These are phyloP conservation scores for Zygoascus biomembranicola DNA, from an alignment of 805 yeast species.

Conservation along the genomic window DNA sequence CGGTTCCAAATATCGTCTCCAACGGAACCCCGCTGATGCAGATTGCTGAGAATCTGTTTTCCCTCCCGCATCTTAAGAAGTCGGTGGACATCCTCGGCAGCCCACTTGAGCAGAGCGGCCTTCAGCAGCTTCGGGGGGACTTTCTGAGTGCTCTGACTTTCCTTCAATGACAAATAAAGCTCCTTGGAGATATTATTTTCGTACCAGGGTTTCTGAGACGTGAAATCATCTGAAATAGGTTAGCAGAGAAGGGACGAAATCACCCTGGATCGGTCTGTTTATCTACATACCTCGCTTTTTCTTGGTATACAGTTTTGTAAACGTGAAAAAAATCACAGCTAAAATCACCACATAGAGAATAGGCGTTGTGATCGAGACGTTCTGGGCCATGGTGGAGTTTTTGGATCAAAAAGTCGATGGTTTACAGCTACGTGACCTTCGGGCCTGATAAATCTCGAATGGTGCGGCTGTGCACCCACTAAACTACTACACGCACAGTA, in stretches of 20 bases:
- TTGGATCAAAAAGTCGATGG: slow-evolving; percentile 1
- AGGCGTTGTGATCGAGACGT: slow-evolving; percentile 61
- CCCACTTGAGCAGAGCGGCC: slow-evolving; percentile 58
- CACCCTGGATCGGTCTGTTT: neutral
- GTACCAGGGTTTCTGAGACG: slow-evolving; percentile 64
- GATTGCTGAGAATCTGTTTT: slow-evolving; percentile 55
- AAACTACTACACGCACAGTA: too few species aligned
- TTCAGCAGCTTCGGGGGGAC: slow-evolving; percentile 74
- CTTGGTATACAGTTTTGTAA: slow-evolving; percentile 60
- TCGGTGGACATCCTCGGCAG: slow-evolving; percentile 84
- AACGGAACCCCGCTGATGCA: slow-evolving; percentile 82
- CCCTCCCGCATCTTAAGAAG: slow-evolving; percentile 74
- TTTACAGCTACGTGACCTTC: neutral
- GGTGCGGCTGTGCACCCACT: too few species aligned
- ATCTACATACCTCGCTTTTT: slow-evolving; percentile 35
- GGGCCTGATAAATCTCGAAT: too few species aligned
- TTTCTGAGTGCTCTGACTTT: slow-evolving; percentile 38
- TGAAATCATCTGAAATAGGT: slow-evolving; percentile 34
- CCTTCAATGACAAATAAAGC: slow-evolving; percentile 52
- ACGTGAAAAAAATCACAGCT: slow-evolving; percentile 55
- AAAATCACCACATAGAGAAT: slow-evolving; percentile 65
- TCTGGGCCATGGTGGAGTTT: slow-evolving; percentile 24
- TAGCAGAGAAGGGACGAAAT: neutral
- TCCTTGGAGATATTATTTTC: slow-evolving; percentile 54
- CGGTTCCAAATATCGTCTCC: slow-evolving; percentile 86